Percentiles rank a stretch among this genome's conserved stretches.
These are phyloP conservation scores for Umbelopsis sp. DNA, from an alignment of 192 early-diverging fungal species.

Conservation along the genomic window DNA sequence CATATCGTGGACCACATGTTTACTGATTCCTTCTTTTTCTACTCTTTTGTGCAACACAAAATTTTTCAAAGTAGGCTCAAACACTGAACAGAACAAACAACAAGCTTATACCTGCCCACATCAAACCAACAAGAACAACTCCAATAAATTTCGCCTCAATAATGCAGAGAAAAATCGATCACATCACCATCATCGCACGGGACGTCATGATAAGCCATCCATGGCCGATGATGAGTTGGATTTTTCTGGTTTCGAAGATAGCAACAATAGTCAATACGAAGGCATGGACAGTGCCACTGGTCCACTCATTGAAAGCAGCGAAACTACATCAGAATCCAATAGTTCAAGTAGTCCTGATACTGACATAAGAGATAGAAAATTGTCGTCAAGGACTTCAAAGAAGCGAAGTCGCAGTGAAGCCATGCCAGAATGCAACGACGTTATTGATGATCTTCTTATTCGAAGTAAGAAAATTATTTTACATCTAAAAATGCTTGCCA, in stretches of 20 bases:
- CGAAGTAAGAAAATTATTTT: constrained; percentile 15
- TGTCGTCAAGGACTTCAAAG: neutral
- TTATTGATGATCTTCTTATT: constrained; percentile 25
- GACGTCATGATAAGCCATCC: neutral
- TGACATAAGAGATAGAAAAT: neutral
- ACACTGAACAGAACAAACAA: neutral
- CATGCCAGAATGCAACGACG: neutral
- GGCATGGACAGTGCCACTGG: constrained; percentile 14
- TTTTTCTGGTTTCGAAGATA: constrained; percentile 5
- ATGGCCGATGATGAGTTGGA: neutral
- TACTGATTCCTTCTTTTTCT: too few relatives aligned
- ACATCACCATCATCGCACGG: neutral
- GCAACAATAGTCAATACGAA: constrained; percentile 16
- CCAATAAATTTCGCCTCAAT: neutral
- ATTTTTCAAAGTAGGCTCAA: neutral
- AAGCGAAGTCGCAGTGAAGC: neutral
- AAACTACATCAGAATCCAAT: neutral
- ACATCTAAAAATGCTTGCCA: too few relatives aligned
- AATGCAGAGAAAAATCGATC: neutral
- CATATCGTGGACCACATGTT: too few relatives aligned
- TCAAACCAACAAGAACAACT: neutral
- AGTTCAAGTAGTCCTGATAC: neutral
- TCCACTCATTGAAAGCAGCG: neutral
- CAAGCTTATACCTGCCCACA: neutral
- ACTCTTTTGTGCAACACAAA: neutral